Evolutionary conservation across 2,329 filamentous ascomycete genomes (phyloP).

Genomic region (Colletotrichum sp.): DNA sequence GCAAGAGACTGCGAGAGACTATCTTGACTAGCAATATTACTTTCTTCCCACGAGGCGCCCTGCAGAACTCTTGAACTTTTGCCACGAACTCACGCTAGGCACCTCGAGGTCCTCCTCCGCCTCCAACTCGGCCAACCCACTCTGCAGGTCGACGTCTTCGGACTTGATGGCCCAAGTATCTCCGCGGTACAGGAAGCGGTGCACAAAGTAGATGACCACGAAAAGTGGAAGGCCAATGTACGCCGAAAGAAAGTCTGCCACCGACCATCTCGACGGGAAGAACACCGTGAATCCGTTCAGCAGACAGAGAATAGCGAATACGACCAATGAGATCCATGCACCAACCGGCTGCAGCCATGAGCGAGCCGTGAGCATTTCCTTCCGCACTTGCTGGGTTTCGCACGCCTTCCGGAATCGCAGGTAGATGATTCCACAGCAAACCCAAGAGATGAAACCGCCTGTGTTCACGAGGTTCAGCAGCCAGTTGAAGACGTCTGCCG

Average conservation of each 20-base stretch:
- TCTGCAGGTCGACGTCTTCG: conserved; percentile 56
- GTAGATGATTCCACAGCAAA: conserved; percentile 59
- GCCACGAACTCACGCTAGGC: background rate
- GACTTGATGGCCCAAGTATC: conserved; percentile 58
- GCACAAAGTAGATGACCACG: conserved; percentile 47
- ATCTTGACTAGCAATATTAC: background rate
- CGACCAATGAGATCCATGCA: conserved; percentile 55
- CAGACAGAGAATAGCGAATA: conserved; percentile 57
- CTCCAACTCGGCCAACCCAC: conserved; percentile 53
- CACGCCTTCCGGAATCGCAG: conserved; percentile 61
- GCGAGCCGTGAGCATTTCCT: background rate
- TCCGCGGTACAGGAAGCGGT: conserved; percentile 27
- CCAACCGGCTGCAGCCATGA: conserved; percentile 55
- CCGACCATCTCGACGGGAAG: conserved; percentile 61
- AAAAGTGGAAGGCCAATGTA: conserved; percentile 71
- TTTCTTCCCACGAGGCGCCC: background rate
- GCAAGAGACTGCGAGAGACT: background rate
- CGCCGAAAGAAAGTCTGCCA: conserved; percentile 62
- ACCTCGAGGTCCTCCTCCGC: background rate
- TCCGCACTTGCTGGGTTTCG: conserved; percentile 42
- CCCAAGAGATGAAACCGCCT: conserved; percentile 59
- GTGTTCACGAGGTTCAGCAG: conserved; percentile 60
- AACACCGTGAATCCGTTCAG: conserved; percentile 71
- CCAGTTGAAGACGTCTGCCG: conserved; percentile 67
- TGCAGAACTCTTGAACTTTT: background rate